Base-by-base conservation (phyloP, 2,329 filamentous ascomycete genomes). In the Colletotrichum tofieldiae region DNA sequence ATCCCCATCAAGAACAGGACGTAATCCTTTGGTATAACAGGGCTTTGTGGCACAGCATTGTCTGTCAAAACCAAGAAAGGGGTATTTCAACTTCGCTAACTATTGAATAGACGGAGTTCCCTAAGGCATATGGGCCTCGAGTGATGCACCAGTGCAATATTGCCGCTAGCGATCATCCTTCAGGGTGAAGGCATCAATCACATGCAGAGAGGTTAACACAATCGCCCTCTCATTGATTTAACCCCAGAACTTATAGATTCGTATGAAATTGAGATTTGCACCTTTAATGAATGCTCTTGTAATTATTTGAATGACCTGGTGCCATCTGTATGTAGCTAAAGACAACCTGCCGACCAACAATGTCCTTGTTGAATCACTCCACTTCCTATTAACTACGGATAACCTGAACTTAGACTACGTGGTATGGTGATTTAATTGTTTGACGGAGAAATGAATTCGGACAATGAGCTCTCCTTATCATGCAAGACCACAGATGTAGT, bases 1-100 rank as follows among this genome's bases (percentile, higher is more conserved):
- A 82, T 80, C 3, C 77, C 76, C 16, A 72, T 81, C 81, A 84
- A 6, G 82, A 84, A 63, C 84, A 84, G 5, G 85, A 86, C 73
- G 80, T 86, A 23, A 77, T 82, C 47, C 81, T 84, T 75, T 85
- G 83, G 83, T 82, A 83, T 60, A 85, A 85, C 69, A 75, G 81
- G 14, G 80, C 81, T 0, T 73, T 82, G 14, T 82, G 81, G 81
- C 81, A 83, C 64, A 81, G 80, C 55, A 82, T 82, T 65, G 81
- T 82, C 72, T 75, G 75, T 77, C 5, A 26, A 1, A 12, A 23
- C 20, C 5, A 26, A 70, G 74, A 82, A 82, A 67, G 78, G 81
- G 58, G 69, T 80, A 49, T 82, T 84, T 66, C 83, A 18, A 84
- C 65, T 80, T 80, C 0, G 82, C 83, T 4, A 77, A 86, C 35